Evolutionary conservation across 78 protist genomes (phyloP).

Genomic region (Cavenderia fasciculata): DNA sequence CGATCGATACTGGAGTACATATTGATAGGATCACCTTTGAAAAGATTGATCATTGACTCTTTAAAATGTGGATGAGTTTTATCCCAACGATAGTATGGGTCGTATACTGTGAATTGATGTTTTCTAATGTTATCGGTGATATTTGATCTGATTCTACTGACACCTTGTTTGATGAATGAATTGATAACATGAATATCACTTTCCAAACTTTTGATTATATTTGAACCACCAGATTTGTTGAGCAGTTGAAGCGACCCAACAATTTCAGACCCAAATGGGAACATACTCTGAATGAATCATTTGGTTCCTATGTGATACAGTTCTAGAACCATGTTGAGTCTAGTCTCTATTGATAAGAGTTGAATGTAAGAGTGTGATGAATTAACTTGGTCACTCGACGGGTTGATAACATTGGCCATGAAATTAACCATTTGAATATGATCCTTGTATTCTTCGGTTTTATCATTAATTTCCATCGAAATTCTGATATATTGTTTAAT

Average conservation of each 20-base stretch:
- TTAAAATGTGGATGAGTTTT: not conserved
- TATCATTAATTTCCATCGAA: not conserved
- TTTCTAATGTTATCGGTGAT: not conserved
- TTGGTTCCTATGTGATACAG: not conserved
- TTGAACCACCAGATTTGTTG: not conserved
- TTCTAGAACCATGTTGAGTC: not conserved
- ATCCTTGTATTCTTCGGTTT: not conserved
- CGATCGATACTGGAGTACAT: not conserved
- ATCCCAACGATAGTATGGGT: not conserved
- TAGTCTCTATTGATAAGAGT: too few relatives aligned
- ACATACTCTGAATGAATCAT: not conserved
- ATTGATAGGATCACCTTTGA: not conserved
- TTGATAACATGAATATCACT: not conserved
- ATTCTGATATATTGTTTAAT: not conserved
- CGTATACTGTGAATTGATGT: not conserved
- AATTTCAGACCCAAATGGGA: not conserved
- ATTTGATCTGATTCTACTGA: not conserved
- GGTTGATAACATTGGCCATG: not conserved
- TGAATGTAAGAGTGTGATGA: too few relatives aligned
- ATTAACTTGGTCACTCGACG: too few relatives aligned
- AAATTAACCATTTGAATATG: not conserved
- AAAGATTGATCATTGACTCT: not conserved
- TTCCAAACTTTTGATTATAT: not conserved
- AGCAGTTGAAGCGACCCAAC: not conserved
- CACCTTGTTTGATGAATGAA: not conserved